These are phyloP conservation scores for Colletotrichum viniferum DNA, from an alignment of 2,329 filamentous ascomycete genomes.

Conservation along the genomic window DNA sequence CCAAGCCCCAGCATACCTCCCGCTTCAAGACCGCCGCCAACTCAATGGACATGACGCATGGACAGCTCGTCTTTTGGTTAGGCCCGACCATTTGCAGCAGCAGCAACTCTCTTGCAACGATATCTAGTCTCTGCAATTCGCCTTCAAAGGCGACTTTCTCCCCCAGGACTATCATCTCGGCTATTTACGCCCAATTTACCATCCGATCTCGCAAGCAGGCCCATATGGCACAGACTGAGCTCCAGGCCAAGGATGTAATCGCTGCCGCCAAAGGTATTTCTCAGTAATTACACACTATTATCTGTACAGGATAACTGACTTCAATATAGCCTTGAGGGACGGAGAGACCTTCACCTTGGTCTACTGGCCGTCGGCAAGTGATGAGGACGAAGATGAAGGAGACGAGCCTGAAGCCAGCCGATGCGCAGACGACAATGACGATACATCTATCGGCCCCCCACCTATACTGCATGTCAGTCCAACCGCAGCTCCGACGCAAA, in stretches of 20 bases:
- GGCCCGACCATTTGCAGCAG: neutral
- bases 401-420: neutral
- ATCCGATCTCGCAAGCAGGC: neutral
- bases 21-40: neutral
- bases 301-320: neutral
- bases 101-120: neutral
- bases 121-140: neutral
- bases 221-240: neutral
- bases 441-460: neutral
- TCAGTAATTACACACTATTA: neutral
- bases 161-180: neutral
- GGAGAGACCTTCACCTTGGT: neutral
- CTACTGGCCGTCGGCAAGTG: neutral
- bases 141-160: neutral
- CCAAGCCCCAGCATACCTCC: neutral
- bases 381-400: neutral
- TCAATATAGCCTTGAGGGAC: neutral
- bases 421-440: neutral
- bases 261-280: neutral
- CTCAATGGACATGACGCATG: neutral
- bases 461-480: neutral
- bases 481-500: neutral
- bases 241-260: neutral
- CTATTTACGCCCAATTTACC: neutral
- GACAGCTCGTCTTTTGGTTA: neutral